Conservation (phyloP, 2,329 filamentous ascomycete genomes). For the Grosmannia clavigera region DNA sequence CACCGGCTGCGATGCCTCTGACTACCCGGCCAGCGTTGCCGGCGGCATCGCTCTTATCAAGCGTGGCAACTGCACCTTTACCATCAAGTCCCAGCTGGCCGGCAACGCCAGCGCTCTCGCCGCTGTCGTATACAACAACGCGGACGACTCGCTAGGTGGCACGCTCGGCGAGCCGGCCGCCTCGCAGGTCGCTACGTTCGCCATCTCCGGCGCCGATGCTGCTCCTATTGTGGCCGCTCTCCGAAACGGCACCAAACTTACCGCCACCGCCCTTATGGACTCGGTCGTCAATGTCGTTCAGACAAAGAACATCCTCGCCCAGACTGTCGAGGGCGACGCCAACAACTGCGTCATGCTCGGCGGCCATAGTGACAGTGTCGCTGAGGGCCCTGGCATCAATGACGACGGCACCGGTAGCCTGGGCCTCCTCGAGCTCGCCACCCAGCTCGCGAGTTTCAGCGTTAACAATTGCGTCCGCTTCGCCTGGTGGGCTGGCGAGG, state of each 20-base stretch:
- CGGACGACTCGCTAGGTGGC: conserved; percentile 47
- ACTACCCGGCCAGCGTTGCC: conserved; percentile 46
- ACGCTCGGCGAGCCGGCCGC: conserved; percentile 52
- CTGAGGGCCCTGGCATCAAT: conserved; percentile 60
- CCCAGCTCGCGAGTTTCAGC: conserved; percentile 41
- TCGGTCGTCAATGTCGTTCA: conserved; percentile 39
- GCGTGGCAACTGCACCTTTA: conserved; percentile 61
- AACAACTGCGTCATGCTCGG: conserved; percentile 55
- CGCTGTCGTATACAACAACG: conserved; percentile 65
- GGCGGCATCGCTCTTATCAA: conserved; percentile 59
- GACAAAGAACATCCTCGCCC: conserved; percentile 50
- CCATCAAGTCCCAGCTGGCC: conserved; percentile 55
- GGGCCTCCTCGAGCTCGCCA: conserved; percentile 49
- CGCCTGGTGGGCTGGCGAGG: conserved; percentile 56
- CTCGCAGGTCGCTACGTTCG: conserved; percentile 55
- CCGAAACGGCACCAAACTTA: conserved; percentile 30
- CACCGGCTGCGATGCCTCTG: conserved; percentile 50
- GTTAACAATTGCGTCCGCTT: conserved; percentile 56
- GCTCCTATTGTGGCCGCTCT: conserved; percentile 42
- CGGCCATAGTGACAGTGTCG: conserved; percentile 50
- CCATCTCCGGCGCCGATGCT: conserved; percentile 48
- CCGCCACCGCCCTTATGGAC: conserved; percentile 50
- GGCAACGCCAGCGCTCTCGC: conserved; percentile 57
- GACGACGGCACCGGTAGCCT: conserved; percentile 61
- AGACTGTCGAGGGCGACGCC: conserved; percentile 45